Evolutionary conservation across 2,329 filamentous ascomycete genomes (phyloP).

Genomic region (Fusarium sp.): DNA sequence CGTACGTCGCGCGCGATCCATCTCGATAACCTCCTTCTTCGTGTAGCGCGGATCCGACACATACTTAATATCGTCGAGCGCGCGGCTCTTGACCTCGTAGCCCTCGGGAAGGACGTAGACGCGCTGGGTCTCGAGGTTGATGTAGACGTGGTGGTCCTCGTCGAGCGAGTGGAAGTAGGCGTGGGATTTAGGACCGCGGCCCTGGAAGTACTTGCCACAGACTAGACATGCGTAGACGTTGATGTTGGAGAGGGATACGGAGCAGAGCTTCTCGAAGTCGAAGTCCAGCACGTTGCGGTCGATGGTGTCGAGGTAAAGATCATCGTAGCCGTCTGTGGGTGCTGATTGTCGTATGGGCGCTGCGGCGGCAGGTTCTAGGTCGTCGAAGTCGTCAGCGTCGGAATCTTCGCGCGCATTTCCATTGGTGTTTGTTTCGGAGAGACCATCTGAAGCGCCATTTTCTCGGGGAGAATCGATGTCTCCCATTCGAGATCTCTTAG

Average conservation of each 20-base stretch:
- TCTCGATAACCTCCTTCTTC: slow-evolving; percentile 81
- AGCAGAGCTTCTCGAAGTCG: slow-evolving; percentile 99
- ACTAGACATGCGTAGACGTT: slow-evolving; percentile 98
- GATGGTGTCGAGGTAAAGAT: slow-evolving; percentile 98
- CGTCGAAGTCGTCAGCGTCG: slow-evolving; percentile 58
- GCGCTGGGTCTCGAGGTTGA: slow-evolving; percentile 95
- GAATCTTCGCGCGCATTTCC: slow-evolving; percentile 51
- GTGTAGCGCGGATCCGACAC: slow-evolving; percentile 93
- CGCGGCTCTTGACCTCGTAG: slow-evolving; percentile 95
- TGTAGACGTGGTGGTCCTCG: slow-evolving; percentile 95
- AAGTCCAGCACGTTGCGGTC: slow-evolving; percentile 94
- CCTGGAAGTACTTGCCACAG: slow-evolving; percentile 98
- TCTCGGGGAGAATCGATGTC: slow-evolving; percentile 59
- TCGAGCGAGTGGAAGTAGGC: slow-evolving; percentile 98
- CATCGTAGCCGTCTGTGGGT: slow-evolving; percentile 89
- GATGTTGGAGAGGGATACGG: slow-evolving; percentile 95
- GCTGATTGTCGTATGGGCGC: slow-evolving; percentile 71
- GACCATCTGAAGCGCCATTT: slow-evolving; percentile 46
- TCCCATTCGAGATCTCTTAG: slow-evolving; percentile 70
- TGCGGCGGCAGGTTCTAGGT: slow-evolving; percentile 58
- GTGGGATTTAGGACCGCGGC: slow-evolving; percentile 91
- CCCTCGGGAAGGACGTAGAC: slow-evolving; percentile 95
- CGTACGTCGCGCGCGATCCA: slow-evolving; percentile 76
- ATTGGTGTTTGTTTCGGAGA: slow-evolving; percentile 51
- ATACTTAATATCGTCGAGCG: slow-evolving; percentile 97